Base-by-base conservation (phyloP, 805 yeast species). In the Kuraishia floccosa region DNA sequence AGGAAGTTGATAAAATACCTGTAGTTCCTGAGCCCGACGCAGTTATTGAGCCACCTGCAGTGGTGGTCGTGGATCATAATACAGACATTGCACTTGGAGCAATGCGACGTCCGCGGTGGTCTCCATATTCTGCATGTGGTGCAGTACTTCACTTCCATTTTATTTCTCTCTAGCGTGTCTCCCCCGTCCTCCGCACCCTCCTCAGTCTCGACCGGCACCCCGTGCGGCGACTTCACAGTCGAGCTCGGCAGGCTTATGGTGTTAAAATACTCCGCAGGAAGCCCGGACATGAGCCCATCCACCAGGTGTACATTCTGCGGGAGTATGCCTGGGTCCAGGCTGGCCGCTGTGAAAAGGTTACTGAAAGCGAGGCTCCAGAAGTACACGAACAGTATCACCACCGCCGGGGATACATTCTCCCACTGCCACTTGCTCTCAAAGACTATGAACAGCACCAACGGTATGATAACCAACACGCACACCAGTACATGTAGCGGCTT, bases 21-120 rank as follows among this genome's bases (percentile, higher is more conserved):
- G 49, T 81, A 81, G 44, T 81, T 83, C 33, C 82, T 52, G 37
- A 71, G 69, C 1, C 94, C 94, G 25, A 83, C 65, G 47, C 94
- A 83, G 41, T 75, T 81, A 43, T 79, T 76, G 30, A 83, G 46
- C 72, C 81, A 73, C 22, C 60, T 41, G 45, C 87, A 79, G 49
- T 79, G 87, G 47, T 79, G 89, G 42, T 79, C 89, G 38, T 65
- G 73, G 17, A 61, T 41, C 4, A 63, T 47, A 13, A 77, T 54
- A 41, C 89, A 79, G 6, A 60, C 58, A 35, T 71, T 72, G 52
- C 94, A 83, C 3, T 60, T 59, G 2, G 76, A 62, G 44, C 94
- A 83, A 50, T 83, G 94, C 33, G 78, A 70, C 1, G 86, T 55
- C 32, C 93, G 54, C 1, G 86, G 83, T 7, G 85, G 78, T 39